Evolutionary conservation across 164 flowering plant species (phyloP).

Genomic region (Vitis amurensis): DNA sequence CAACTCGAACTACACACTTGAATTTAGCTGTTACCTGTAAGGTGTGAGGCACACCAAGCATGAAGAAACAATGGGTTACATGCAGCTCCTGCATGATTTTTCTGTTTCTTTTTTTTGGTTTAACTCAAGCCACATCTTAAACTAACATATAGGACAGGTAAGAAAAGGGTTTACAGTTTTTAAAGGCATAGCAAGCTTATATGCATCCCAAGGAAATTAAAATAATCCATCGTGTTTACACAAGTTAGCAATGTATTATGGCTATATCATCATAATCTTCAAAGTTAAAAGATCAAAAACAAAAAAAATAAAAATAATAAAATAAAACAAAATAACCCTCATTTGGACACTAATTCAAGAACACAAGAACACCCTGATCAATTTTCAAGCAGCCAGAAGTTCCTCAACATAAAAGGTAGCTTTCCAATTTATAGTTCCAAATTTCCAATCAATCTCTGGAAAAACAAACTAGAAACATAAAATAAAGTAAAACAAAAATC

Average conservation of each 20-base stretch:
- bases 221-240: neutral
- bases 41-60: neutral
- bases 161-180: neutral
- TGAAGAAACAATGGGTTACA: neutral
- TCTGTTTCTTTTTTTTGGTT: neutral
- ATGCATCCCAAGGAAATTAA: neutral
- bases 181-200: neutral
- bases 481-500: too few relatives aligned
- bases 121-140: neutral
- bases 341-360: too few relatives aligned
- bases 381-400: too few relatives aligned
- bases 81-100: neutral
- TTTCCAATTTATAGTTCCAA: too few relatives aligned
- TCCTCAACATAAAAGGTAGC: too few relatives aligned
- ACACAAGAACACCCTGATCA: too few relatives aligned
- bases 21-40: constrained; percentile 60
- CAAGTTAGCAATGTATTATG: neutral
- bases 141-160: neutral
- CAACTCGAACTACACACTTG: constrained; percentile 61
- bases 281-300: too few relatives aligned
- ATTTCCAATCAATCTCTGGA: too few relatives aligned
- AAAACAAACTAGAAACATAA: too few relatives aligned
- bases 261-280: too few relatives aligned
- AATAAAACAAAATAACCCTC: too few relatives aligned
- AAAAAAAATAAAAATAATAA: too few relatives aligned